These are phyloP conservation scores for Kuraishia ogatae DNA, from an alignment of 805 yeast genomes.

Conservation along the genomic window DNA sequence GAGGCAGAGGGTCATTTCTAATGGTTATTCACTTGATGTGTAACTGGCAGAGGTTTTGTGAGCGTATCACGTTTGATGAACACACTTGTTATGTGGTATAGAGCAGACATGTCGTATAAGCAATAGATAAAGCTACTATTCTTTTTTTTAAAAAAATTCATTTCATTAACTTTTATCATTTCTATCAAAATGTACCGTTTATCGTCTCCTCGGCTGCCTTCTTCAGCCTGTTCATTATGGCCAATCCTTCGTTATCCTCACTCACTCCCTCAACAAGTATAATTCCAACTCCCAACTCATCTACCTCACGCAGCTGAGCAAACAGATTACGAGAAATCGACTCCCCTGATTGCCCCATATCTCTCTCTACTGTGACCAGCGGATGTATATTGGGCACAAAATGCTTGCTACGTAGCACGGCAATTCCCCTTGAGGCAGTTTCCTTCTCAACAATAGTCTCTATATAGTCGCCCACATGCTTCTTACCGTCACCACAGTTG, in stretches of 20 bases:
- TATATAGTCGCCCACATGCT: slow-evolving; percentile 21
- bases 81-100: neutral
- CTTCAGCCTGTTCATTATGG: slow-evolving; percentile 83
- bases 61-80: neutral
- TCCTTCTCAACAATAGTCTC: slow-evolving; percentile 5
- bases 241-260: slow-evolving; percentile 76
- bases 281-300: slow-evolving; percentile 54
- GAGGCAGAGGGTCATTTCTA: neutral
- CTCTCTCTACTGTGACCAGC: slow-evolving; percentile 19
- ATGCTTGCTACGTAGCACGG: slow-evolving; percentile 37
- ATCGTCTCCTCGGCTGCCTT: slow-evolving; percentile 65
- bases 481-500: slow-evolving; percentile 35
- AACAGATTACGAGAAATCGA: slow-evolving; percentile 75
- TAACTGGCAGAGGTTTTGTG: neutral
- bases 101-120: neutral
- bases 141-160: neutral
- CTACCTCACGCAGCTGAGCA: slow-evolving; percentile 65
- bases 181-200: neutral
- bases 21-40: slow-evolving; percentile 4
- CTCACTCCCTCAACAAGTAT: slow-evolving; percentile 81
- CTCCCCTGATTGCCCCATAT: slow-evolving; percentile 36
- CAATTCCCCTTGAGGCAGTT: slow-evolving; percentile 28
- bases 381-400: slow-evolving; percentile 20
- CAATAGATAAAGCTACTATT: neutral
- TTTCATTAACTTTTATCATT: neutral